Evolutionary conservation across 495 filamentous ascomycete species (phyloP).

Genomic region (Gamarada debralockiae): DNA sequence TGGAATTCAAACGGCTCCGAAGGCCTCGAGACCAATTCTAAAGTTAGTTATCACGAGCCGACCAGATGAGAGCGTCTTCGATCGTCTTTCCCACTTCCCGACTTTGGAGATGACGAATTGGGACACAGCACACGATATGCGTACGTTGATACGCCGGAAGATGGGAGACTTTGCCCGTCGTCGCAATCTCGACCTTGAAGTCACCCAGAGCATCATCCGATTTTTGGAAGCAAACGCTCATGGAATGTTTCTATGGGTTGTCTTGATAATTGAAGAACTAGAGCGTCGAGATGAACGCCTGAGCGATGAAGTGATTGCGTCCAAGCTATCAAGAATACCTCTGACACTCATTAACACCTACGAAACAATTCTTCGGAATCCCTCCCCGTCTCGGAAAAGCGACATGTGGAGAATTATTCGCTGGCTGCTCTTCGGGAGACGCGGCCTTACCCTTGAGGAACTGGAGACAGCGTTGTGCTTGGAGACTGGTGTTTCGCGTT

Average conservation of each 20-base stretch:
- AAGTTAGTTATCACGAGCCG: constrained; percentile 5
- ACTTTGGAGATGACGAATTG: constrained; percentile 5
- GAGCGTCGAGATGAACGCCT: no score
- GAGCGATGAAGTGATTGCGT: not conserved
- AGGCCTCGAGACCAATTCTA: not conserved
- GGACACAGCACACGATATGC: constrained; percentile 1
- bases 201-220: not conserved
- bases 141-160: not conserved
- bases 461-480: constrained; percentile 2
- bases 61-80: constrained; percentile 5
- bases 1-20: not conserved
- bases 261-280: constrained; percentile 5
- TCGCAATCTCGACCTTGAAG: not conserved
- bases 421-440: not conserved
- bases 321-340: not conserved
- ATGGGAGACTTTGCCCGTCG: not conserved
- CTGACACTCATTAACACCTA: constrained; percentile 1
- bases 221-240: constrained; percentile 6
- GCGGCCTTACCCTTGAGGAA: not conserved
- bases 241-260: constrained; percentile 16
- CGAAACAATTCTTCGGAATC: constrained; percentile 6
- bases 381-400: not conserved
- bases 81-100: not conserved
- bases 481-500: not conserved
- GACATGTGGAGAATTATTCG: constrained; percentile 12